Percentiles rank a stretch among this genome's conserved stretches.
These are phyloP conservation scores for Phialophora verrucosa DNA, from an alignment of 2,329 filamentous ascomycete species.

Conservation along the genomic window DNA sequence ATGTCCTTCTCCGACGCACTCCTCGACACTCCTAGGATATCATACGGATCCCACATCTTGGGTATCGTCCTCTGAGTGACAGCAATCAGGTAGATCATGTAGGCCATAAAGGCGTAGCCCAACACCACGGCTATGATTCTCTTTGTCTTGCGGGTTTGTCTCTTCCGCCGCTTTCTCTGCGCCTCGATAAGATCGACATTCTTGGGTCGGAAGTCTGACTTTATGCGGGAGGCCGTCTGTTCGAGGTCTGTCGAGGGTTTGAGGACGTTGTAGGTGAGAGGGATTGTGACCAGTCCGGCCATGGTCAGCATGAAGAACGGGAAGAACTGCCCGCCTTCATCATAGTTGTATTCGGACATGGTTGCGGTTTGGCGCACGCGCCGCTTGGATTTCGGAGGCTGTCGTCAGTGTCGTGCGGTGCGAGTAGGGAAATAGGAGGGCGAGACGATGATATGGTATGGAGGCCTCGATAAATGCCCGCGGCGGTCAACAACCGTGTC, in stretches of 20 bases:
- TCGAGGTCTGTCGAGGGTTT: constrained; percentile 72
- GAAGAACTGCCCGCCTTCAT: constrained; percentile 98
- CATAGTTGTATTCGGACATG: constrained; percentile 90
- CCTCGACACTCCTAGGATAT: constrained; percentile 84
- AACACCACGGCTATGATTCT: constrained; percentile 74
- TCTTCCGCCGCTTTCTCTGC: constrained; percentile 84
- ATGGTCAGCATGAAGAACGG: constrained; percentile 97
- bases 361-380: constrained; percentile 22
- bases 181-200: constrained; percentile 82
- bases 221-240: constrained; percentile 80
- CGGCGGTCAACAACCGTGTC: background rate
- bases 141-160: constrained; percentile 87
- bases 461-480: background rate
- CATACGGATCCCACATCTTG: constrained; percentile 96
- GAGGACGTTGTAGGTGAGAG: constrained; percentile 86
- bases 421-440: background rate
- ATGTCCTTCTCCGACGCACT: constrained; percentile 87
- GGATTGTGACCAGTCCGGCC: constrained; percentile 82
- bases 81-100: constrained; percentile 89
- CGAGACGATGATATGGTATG: background rate
- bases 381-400: background rate
- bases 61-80: constrained; percentile 73
- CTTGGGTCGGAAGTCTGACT: constrained; percentile 78
- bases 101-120: constrained; percentile 83
- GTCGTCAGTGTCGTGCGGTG: background rate